Evolutionary conservation across 176 grass and related monocot genomes (phyloP).

Genomic region (Tillandsia leiboldiana): DNA sequence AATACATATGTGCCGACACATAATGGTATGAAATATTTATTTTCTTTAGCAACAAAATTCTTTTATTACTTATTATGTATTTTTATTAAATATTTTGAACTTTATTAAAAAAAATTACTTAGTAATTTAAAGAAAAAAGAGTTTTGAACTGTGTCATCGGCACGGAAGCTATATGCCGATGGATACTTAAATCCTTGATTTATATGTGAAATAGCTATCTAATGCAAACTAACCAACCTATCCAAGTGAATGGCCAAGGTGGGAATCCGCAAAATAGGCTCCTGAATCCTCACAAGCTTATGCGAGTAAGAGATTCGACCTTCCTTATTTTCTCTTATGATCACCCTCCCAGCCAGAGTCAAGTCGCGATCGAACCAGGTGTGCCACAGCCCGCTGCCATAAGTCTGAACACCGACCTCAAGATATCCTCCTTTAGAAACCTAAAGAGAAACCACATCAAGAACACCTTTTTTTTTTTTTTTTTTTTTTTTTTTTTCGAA

Average conservation of each 20-base stretch:
- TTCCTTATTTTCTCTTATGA: conserved; percentile 45
- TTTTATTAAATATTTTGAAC: too few relatives aligned
- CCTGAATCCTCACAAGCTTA: conserved; percentile 61
- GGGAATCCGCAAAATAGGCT: conserved; percentile 81
- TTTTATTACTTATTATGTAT: too few relatives aligned
- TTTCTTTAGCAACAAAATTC: too few relatives aligned
- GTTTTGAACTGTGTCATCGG: too few relatives aligned
- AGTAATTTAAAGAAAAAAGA: too few relatives aligned
- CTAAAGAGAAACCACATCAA: conserved; percentile 25
- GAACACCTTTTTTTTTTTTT: not conserved
- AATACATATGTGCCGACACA: too few relatives aligned
- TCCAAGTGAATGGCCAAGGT: conserved; percentile 89
- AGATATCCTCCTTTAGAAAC: conserved; percentile 83
- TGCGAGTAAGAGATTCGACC: conserved; percentile 47
- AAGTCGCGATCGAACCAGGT: conserved; percentile 99
- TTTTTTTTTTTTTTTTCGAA: not conserved
- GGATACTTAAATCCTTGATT: not conserved
- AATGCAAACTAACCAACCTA: conserved; percentile 33
- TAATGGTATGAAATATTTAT: too few relatives aligned
- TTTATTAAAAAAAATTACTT: too few relatives aligned
- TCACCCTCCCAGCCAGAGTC: conserved; percentile 76
- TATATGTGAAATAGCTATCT: conserved; percentile 2
- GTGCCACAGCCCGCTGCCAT: conserved; percentile 92
- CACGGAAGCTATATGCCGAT: too few relatives aligned
- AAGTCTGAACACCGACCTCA: conserved; percentile 86